Evolutionary conservation across 192 early-diverging fungal species (phyloP).

Genomic region (Dissophora globulifera): DNA sequence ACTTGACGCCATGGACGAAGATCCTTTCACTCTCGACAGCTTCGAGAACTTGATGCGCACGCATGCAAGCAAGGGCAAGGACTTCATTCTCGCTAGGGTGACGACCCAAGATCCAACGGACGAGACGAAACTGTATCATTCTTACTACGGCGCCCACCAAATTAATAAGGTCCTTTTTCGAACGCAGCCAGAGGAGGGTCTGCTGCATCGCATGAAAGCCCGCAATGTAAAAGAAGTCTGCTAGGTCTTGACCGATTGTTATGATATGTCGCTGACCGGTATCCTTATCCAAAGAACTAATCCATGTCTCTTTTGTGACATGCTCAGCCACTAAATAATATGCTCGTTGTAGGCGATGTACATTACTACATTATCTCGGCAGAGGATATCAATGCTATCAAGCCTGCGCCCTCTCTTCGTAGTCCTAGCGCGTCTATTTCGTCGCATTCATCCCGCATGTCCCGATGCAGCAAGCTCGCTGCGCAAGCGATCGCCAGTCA

Average conservation of each 20-base stretch:
- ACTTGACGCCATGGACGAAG: constrained; percentile 71
- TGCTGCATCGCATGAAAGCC: constrained; percentile 80
- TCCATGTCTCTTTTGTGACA: background rate
- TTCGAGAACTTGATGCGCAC: constrained; percentile 67
- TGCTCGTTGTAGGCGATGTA: constrained; percentile 77
- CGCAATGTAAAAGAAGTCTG: constrained; percentile 78
- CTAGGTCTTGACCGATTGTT: no score
- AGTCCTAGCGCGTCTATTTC: constrained; percentile 34
- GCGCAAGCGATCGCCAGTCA: constrained; percentile 46
- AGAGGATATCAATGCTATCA: constrained; percentile 25
- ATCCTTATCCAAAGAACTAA: no score
- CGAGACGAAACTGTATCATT: constrained; percentile 65
- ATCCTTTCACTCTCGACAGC: constrained; percentile 78
- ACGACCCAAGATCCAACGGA: constrained; percentile 73
- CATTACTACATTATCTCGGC: constrained; percentile 59
- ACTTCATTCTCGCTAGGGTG: constrained; percentile 77
- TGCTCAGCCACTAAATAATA: constrained; percentile 76
- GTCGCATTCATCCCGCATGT: constrained; percentile 44
- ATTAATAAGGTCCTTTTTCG: constrained; percentile 82
- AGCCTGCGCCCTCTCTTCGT: constrained; percentile 7
- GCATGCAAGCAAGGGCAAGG: constrained; percentile 66
- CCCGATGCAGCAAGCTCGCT: constrained; percentile 43
- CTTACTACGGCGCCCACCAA: constrained; percentile 76
- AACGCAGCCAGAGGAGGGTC: constrained; percentile 79
- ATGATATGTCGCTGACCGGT: no score